phyloP scores from a whole-genome alignment of 441 rosid species.

The Breynia disticha region DNA sequence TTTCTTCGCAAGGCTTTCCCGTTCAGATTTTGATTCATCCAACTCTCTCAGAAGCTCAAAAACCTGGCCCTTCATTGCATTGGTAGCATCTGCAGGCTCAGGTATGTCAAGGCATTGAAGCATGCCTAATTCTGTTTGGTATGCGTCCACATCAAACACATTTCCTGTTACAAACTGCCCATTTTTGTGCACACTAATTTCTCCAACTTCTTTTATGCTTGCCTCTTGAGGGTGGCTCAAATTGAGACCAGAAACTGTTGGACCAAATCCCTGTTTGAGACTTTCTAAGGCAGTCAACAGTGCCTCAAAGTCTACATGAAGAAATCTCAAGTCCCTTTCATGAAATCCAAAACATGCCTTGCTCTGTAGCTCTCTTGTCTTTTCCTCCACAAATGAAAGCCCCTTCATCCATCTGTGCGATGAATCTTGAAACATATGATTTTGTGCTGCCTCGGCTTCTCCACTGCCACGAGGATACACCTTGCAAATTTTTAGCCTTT shows the following conservation, averaged over 20 bases:
- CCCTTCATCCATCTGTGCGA: slow-evolving; percentile 64
- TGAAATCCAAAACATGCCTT: slow-evolving; percentile 56
- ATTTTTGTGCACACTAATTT: slow-evolving; percentile 29
- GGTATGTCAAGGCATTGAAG: slow-evolving; percentile 62
- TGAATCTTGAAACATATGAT: slow-evolving; percentile 35
- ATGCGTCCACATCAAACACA: slow-evolving; percentile 55
- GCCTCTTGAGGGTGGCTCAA: slow-evolving; percentile 32
- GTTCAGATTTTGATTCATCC: slow-evolving; percentile 87
- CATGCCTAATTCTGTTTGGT: slow-evolving; percentile 68
- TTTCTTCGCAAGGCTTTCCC: slow-evolving; percentile 77
- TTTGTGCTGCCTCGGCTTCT: slow-evolving; percentile 30
- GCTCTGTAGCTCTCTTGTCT: slow-evolving; percentile 59
- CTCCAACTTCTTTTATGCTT: slow-evolving; percentile 27
- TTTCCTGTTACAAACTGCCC: slow-evolving; percentile 35
- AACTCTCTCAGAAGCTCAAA: slow-evolving; percentile 82
- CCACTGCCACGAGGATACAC: slow-evolving; percentile 25
- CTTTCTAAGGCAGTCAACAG: slow-evolving; percentile 55
- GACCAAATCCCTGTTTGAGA: slow-evolving; percentile 63
- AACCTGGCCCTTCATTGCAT: slow-evolving; percentile 65
- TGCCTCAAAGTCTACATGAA: slow-evolving; percentile 59
- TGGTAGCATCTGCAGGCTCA: slow-evolving; percentile 44
- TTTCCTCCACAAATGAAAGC: slow-evolving; percentile 61
- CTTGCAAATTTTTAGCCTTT: slow-evolving; percentile 32
- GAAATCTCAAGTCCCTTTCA: slow-evolving; percentile 52
- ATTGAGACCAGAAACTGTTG: slow-evolving; percentile 32